Conservation (phyloP, 2,329 filamentous ascomycete genomes). For the Neonectria ditissima region DNA sequence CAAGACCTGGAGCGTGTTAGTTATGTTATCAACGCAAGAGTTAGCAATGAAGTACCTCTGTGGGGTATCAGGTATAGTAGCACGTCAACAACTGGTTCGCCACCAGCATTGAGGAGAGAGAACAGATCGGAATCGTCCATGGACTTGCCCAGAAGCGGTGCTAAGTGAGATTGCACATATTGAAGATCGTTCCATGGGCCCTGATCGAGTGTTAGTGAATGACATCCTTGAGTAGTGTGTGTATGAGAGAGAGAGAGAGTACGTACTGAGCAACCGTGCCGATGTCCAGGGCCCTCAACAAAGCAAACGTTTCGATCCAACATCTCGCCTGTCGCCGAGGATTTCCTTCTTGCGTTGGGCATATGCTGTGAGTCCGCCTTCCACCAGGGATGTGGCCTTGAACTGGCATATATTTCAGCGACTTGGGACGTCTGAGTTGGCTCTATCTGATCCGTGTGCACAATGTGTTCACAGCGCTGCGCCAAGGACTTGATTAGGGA, state of each 20-base stretch:
- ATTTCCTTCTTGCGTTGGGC: constrained; percentile 72
- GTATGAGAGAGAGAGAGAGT: constrained; percentile 4
- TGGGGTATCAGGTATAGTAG: constrained; percentile 84
- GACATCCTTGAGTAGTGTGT: constrained; percentile 9
- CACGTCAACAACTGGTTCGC: constrained; percentile 85
- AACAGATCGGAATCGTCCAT: constrained; percentile 80
- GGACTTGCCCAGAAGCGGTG: constrained; percentile 59
- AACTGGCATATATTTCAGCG: constrained; percentile 81
- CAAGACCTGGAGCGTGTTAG: constrained; percentile 46
- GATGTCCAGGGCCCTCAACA: constrained; percentile 82
- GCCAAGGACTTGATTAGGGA: constrained; percentile 90
- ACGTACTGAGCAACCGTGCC: constrained; percentile 64
- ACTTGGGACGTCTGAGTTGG: constrained; percentile 53
- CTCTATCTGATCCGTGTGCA: constrained; percentile 82
- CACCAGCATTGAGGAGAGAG: constrained; percentile 81
- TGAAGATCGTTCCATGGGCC: constrained; percentile 71
- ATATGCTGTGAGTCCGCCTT: constrained; percentile 81
- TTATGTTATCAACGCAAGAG: not conserved
- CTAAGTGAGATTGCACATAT: constrained; percentile 72
- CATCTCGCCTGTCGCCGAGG: constrained; percentile 74
- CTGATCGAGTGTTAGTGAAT: constrained; percentile 60
- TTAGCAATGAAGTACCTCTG: constrained; percentile 62
- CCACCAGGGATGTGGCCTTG: constrained; percentile 88
- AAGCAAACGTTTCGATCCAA: constrained; percentile 95
- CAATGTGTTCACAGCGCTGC: constrained; percentile 89